A percentile compares a stretch with the other conserved stretches of the same genome.
Conservation (phyloP, 2,329 filamentous ascomycete genomes). For the Aurifilum marmelostoma region DNA sequence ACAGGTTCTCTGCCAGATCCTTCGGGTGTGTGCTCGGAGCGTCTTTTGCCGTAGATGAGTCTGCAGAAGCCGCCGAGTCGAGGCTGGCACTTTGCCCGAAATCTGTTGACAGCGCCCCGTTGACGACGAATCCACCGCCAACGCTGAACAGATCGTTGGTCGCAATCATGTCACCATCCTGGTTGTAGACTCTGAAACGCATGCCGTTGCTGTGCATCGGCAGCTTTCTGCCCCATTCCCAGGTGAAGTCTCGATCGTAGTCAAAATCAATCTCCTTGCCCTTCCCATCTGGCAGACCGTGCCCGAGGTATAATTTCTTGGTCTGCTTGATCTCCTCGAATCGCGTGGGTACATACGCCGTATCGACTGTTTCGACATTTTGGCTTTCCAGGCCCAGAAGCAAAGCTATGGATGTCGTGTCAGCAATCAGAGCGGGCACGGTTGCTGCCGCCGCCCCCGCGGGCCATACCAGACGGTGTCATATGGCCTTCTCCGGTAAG, state of each 20-base stretch:
- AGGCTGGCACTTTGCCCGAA: conserved; percentile 24
- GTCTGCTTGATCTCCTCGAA: conserved; percentile 50
- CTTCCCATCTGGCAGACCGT: conserved; percentile 43
- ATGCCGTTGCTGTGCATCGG: conserved; percentile 56
- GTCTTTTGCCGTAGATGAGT: conserved; percentile 29
- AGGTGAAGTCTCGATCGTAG: conserved; percentile 52
- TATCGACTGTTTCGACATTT: conserved; percentile 54
- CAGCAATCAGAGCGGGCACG: background rate
- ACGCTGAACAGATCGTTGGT: conserved; percentile 57
- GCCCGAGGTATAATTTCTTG: conserved; percentile 49
- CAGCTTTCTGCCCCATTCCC: conserved; percentile 57
- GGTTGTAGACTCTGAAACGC: conserved; percentile 54
- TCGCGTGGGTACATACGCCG: conserved; percentile 49
- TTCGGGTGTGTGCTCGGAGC: conserved; percentile 42
- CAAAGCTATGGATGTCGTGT: conserved; percentile 38
- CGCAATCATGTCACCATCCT: conserved; percentile 50
- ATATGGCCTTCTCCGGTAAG: conserved; percentile 56
- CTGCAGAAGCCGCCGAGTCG: conserved; percentile 13
- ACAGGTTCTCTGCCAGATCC: conserved; percentile 56
- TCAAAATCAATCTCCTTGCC: conserved; percentile 53
- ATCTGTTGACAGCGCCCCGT: conserved; percentile 51
- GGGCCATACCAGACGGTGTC: conserved; percentile 46
- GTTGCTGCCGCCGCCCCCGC: too few species aligned
- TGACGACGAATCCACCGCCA: conserved; percentile 56
- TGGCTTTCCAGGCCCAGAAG: conserved; percentile 54